phyloP scores from a whole-genome alignment of 441 rosid genomes.

The Gossypium schwendimanii region DNA sequence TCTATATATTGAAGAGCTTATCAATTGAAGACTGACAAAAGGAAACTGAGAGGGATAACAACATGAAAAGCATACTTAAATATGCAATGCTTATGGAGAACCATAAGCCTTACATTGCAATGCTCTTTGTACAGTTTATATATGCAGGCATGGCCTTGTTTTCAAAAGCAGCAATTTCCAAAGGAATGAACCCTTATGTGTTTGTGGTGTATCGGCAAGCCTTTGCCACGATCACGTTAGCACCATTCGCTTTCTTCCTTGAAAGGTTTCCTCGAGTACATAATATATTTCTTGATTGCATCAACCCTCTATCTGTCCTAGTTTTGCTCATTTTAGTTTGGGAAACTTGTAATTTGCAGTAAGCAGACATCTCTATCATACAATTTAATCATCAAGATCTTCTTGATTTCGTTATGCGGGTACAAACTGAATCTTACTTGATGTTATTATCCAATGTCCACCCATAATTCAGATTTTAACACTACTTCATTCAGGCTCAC shows the following conservation, averaged over 20 bases:
- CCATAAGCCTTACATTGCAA: conserved; percentile 48
- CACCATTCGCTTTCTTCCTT: conserved; percentile 63
- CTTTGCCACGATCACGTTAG: conserved; percentile 45
- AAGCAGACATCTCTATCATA: conserved; percentile 46
- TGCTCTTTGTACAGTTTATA: conserved; percentile 49
- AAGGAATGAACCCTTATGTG: conserved; percentile 67
- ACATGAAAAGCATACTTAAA: conserved; percentile 26
- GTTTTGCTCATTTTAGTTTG: background rate
- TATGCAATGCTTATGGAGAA: conserved; percentile 21
- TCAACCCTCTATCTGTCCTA: background rate
- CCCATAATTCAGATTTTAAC: background rate
- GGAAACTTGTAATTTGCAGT: conserved; percentile 27
- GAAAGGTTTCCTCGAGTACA: conserved; percentile 42
- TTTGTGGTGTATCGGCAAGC: conserved; percentile 76
- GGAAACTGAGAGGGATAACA: conserved; percentile 16
- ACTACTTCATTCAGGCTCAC: conserved; percentile 44
- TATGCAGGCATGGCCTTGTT: conserved; percentile 80
- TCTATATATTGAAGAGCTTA: conserved; percentile 1
- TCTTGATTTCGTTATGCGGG: conserved; percentile 63
- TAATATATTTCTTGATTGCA: background rate
- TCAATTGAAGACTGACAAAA: background rate
- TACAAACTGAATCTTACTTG: conserved; percentile 18
- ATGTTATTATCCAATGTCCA: background rate
- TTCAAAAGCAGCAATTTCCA: conserved; percentile 61
- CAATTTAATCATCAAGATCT: conserved; percentile 49